Conservation (phyloP, 2,329 filamentous ascomycete genomes). For the Fusarium sp. region DNA sequence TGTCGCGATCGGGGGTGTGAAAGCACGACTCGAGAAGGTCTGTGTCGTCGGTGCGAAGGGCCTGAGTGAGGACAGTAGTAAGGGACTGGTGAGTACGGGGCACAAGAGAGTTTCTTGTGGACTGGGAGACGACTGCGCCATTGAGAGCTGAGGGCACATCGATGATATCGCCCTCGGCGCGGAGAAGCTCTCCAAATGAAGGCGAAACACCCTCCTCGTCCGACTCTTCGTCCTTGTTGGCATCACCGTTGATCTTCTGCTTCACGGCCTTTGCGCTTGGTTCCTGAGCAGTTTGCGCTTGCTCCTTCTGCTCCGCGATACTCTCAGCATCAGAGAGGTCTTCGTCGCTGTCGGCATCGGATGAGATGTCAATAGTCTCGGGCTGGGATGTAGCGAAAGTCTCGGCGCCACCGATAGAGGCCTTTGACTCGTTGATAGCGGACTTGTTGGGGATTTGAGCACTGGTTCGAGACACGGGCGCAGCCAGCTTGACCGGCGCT, state of each 20-base stretch:
- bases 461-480: constrained; percentile 65
- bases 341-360: constrained; percentile 63
- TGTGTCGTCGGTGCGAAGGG: constrained; percentile 90
- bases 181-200: constrained; percentile 88
- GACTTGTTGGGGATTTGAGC: constrained; percentile 63
- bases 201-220: constrained; percentile 67
- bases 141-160: constrained; percentile 68
- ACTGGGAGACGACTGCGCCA: constrained; percentile 52
- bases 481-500: constrained; percentile 66
- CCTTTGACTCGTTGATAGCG: constrained; percentile 68
- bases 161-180: constrained; percentile 76
- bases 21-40: constrained; percentile 93
- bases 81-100: constrained; percentile 82
- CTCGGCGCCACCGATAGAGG: constrained; percentile 62
- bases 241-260: constrained; percentile 45
- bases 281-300: constrained; percentile 20
- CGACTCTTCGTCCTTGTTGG: constrained; percentile 50
- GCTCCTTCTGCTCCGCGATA: constrained; percentile 39
- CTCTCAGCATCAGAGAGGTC: constrained; percentile 61
- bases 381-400: constrained; percentile 53
- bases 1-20: constrained; percentile 78
- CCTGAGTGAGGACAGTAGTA: constrained; percentile 91
- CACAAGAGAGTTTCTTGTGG: constrained; percentile 62
- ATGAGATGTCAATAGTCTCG: constrained; percentile 68
- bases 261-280: constrained; percentile 37